phyloP scores from a whole-genome alignment of 345 rosid species.

The Salix caprea region DNA sequence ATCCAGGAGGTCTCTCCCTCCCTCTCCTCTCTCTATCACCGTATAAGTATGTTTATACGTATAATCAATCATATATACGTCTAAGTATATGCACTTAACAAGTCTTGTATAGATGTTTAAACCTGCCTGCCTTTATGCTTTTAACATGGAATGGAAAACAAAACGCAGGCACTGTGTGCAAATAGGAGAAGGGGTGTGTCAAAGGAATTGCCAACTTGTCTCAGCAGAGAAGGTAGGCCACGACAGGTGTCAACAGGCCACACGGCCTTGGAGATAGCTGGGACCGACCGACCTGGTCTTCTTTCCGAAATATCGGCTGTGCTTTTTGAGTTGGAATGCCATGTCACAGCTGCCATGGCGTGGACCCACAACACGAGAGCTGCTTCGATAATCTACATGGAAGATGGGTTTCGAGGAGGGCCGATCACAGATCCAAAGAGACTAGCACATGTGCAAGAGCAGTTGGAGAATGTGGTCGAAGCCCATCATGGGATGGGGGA shows the following conservation, averaged over 20 bases:
- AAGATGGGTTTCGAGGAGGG: conserved; percentile 54
- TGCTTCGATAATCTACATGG: conserved; percentile 65
- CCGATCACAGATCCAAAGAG: conserved; percentile 44
- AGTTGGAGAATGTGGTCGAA: conserved; percentile 52
- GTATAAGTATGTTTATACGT: no score
- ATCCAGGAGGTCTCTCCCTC: conserved; percentile 49
- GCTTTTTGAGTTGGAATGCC: conserved; percentile 58
- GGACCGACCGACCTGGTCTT: conserved; percentile 69
- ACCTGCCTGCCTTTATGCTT: not conserved
- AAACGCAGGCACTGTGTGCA: conserved; percentile 57
- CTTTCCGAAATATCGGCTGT: conserved; percentile 76
- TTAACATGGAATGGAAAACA: not conserved
- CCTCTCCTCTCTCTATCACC: not conserved
- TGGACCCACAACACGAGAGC: conserved; percentile 81
- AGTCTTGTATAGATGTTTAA: not conserved
- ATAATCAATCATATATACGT: no score
- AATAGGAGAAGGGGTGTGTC: conserved; percentile 46
- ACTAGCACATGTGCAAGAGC: conserved; percentile 49
- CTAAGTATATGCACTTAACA: not conserved
- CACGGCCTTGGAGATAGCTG: conserved; percentile 72
- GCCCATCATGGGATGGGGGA: conserved; percentile 62
- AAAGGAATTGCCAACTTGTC: conserved; percentile 38
- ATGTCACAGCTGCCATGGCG: conserved; percentile 57
- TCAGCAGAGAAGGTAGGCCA: conserved; percentile 49
- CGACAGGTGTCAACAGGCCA: conserved; percentile 55